A percentile compares a stretch with the other conserved stretches of the same genome.
Evolutionary conservation across 176 grass and related monocot species (phyloP).

Genomic region (Ensete ventricosum): DNA sequence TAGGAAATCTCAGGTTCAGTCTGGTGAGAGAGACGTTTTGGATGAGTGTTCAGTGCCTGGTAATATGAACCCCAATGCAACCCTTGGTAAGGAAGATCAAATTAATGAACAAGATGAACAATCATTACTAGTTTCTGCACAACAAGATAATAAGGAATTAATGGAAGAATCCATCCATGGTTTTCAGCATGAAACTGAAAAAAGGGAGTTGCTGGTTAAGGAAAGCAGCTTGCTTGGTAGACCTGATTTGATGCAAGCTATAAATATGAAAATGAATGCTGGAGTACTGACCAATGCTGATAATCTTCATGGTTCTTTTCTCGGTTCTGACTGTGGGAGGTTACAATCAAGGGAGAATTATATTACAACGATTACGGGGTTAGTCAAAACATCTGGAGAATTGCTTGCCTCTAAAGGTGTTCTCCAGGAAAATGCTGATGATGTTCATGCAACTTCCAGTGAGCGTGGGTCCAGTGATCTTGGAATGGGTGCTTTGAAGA

Average conservation of each 20-base stretch:
- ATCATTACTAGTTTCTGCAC: constrained; percentile 17
- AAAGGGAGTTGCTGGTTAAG: constrained; percentile 12
- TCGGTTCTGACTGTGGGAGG: neutral
- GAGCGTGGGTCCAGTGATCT: constrained; percentile 31
- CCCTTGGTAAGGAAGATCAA: constrained; percentile 31
- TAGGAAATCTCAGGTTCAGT: neutral
- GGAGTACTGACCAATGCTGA: constrained; percentile 1
- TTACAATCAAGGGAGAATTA: neutral
- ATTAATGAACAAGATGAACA: constrained; percentile 30
- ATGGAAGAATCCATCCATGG: constrained; percentile 24
- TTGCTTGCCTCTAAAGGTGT: constrained; percentile 35
- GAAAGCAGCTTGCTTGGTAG: constrained; percentile 28
- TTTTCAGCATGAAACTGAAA: constrained; percentile 6
- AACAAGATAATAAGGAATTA: constrained; percentile 17
- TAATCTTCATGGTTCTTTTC: neutral
- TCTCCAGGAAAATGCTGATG: constrained; percentile 30
- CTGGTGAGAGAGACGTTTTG: neutral
- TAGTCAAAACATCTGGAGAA: constrained; percentile 28
- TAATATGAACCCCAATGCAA: constrained; percentile 17
- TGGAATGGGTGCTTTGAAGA: constrained; percentile 56
- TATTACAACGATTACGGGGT: constrained; percentile 6
- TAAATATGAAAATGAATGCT: constrained; percentile 14
- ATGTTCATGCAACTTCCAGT: constrained; percentile 20
- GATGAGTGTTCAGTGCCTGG: neutral
- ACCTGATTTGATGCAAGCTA: constrained; percentile 12